Evolutionary conservation across 345 rosid genomes (phyloP).

Genomic region (Citrus reticulata): DNA sequence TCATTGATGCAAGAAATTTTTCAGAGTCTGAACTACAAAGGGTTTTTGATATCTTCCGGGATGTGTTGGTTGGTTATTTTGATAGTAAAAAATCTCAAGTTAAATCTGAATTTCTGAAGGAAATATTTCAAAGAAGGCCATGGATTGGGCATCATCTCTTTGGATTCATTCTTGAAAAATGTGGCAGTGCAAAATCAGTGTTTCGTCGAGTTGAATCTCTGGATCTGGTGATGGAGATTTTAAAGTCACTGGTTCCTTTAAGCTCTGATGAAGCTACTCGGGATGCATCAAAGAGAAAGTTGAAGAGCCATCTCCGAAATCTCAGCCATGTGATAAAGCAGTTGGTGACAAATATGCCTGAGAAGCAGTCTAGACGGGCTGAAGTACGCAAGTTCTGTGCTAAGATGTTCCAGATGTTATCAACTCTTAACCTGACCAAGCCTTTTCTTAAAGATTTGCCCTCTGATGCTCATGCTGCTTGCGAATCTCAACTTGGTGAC

Average conservation of each 20-base stretch:
- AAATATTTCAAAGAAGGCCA: conserved; percentile 68
- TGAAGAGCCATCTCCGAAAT: conserved; percentile 48
- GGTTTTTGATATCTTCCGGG: conserved; percentile 49
- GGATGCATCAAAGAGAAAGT: conserved; percentile 46
- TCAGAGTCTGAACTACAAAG: conserved; percentile 52
- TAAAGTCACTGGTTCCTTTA: conserved; percentile 48
- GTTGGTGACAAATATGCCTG: conserved; percentile 62
- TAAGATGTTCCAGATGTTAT: conserved; percentile 54
- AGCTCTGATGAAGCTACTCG: conserved; percentile 27
- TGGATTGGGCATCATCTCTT: conserved; percentile 66
- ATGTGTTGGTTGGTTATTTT: conserved; percentile 52
- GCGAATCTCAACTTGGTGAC: conserved; percentile 68
- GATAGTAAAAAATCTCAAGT: conserved; percentile 74
- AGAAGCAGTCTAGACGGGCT: conserved; percentile 58
- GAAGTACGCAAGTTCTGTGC: conserved; percentile 68
- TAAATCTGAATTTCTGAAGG: conserved; percentile 71
- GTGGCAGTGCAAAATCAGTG: conserved; percentile 53
- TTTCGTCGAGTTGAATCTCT: conserved; percentile 82
- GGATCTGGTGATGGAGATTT: conserved; percentile 63
- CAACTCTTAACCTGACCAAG: conserved; percentile 45
- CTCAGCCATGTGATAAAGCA: conserved; percentile 50
- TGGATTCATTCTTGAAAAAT: conserved; percentile 60
- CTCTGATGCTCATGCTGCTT: conserved; percentile 52
- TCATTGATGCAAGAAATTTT: conserved; percentile 60
- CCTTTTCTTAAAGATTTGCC: conserved; percentile 54